Evolutionary conservation across 164 flowering plant species (phyloP).

Genomic region (Malania oleifera): DNA sequence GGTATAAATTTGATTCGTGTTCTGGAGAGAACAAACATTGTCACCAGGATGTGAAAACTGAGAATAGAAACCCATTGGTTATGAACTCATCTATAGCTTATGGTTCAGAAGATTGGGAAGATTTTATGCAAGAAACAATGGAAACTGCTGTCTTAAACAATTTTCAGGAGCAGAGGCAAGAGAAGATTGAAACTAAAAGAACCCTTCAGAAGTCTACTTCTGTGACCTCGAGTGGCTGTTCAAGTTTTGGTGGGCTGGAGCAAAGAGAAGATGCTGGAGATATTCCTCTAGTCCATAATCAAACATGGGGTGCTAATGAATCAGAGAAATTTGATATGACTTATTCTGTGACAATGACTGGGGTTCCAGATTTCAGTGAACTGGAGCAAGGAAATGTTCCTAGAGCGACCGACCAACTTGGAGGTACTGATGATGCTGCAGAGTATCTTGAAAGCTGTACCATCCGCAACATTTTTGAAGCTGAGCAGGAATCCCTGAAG

Average conservation of each 20-base stretch:
- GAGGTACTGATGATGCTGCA: constrained; percentile 12
- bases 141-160: constrained; percentile 17
- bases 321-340: neutral
- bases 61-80: constrained; percentile 45
- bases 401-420: neutral
- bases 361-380: constrained; percentile 9
- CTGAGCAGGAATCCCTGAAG: constrained; percentile 14
- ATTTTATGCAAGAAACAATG: constrained; percentile 46
- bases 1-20: constrained; percentile 20
- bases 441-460: constrained; percentile 21
- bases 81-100: constrained; percentile 64
- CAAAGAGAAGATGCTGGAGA: constrained; percentile 8
- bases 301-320: constrained; percentile 4
- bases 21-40: constrained; percentile 14
- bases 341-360: neutral
- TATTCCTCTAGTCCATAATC: neutral
- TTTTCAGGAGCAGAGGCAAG: constrained; percentile 15
- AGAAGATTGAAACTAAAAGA: constrained; percentile 14
- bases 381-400: constrained; percentile 18
- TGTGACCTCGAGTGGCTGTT: neutral
- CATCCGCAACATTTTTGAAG: constrained; percentile 15
- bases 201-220: constrained; percentile 7
- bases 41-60: constrained; percentile 13
- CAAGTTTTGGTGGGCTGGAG: constrained; percentile 4
- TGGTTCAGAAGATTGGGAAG: constrained; percentile 86